Evolutionary conservation across 139 green algal genomes (phyloP).

Genomic region (Tetradesmus lagerheimii): DNA sequence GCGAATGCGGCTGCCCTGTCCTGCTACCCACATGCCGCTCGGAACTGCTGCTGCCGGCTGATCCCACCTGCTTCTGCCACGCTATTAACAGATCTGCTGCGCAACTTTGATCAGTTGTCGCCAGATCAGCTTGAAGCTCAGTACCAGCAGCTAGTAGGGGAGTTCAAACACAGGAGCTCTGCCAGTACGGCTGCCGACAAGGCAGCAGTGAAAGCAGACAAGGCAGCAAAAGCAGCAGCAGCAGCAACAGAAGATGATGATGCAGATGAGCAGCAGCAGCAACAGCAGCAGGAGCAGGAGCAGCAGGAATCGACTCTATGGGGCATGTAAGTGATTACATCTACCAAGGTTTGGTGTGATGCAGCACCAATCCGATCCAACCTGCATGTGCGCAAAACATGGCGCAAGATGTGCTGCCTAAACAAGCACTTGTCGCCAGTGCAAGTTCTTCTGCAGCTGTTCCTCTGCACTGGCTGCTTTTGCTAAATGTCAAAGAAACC

Average conservation of each 20-base stretch:
- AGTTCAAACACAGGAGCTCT: neutral
- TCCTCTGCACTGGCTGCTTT: no score
- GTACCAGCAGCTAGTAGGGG: neutral
- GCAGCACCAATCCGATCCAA: no score
- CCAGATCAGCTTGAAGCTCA: constrained; percentile 8
- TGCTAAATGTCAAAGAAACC: no score
- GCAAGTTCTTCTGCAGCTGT: no score
- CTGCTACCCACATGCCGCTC: neutral
- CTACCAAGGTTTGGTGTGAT: no score
- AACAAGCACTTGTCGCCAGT: no score
- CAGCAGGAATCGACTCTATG: neutral
- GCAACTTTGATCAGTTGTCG: neutral
- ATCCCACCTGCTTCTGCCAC: no score
- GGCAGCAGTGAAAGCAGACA: neutral
- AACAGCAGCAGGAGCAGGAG: neutral
- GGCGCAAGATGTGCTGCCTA: no score
- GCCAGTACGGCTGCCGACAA: neutral
- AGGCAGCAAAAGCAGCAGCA: neutral
- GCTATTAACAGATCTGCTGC: neutral
- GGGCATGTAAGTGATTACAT: neutral
- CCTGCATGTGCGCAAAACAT: no score
- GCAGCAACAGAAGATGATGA: neutral
- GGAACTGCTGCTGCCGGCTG: neutral
- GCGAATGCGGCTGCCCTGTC: no score
- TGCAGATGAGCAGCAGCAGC: neutral